A percentile compares a stretch with the other conserved stretches of the same genome.
phyloP scores from a whole-genome alignment of 169 alveolate species.

The Hepatocystis sp. region DNA sequence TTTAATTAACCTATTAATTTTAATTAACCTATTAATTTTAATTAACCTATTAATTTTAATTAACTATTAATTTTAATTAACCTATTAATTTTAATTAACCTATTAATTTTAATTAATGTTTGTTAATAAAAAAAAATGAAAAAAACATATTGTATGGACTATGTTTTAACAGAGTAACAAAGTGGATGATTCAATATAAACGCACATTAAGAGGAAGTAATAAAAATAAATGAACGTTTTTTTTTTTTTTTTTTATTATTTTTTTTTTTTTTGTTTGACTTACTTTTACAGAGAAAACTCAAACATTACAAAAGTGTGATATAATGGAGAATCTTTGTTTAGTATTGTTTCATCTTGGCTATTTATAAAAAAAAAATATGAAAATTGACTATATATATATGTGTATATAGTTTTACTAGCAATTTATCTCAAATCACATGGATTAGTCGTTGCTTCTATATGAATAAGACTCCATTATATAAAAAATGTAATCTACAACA shows the following conservation, averaged over 20 bases:
- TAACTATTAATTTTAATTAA: no score
- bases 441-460: constrained; percentile 22
- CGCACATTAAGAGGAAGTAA: neutral
- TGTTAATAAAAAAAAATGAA: no score
- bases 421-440: no score
- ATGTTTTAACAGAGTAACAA: no score
- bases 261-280: neutral
- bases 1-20: no score
- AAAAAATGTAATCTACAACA: constrained; percentile 57
- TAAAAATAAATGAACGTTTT: neutral
- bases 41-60: no score
- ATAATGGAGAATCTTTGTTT: constrained; percentile 21
- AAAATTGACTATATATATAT: neutral
- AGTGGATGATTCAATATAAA: neutral
- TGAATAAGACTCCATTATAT: constrained; percentile 46
- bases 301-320: constrained; percentile 21
- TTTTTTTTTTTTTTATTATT: neutral
- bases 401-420: neutral
- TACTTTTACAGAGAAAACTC: constrained; percentile 12
- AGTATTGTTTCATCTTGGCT: constrained; percentile 28
- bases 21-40: no score
- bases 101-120: no score
- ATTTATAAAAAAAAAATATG: constrained; percentile 5
- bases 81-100: no score
- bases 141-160: no score